A percentile compares a stretch with the other conserved stretches of the same genome.
Conservation (phyloP, 257 asterid genomes). For the Solanum clarkiae region DNA sequence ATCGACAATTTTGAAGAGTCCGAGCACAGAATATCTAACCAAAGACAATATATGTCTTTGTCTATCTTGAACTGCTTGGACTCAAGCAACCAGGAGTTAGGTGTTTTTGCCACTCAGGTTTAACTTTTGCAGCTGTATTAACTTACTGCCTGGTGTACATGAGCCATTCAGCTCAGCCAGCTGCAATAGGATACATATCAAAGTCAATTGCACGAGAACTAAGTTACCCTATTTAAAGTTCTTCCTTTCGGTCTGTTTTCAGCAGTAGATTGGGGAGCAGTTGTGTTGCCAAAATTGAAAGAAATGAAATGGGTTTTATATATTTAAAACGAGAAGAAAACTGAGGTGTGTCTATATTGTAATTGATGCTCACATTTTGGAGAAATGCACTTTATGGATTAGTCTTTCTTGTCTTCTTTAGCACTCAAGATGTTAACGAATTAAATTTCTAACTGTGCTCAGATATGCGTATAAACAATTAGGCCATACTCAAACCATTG, state of each 20-base stretch:
- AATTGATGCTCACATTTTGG: not conserved
- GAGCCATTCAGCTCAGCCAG: conserved; percentile 30
- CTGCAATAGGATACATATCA: conserved; percentile 3
- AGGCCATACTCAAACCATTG: not conserved
- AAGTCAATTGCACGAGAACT: not conserved
- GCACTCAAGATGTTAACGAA: not conserved
- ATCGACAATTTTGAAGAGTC: too few species aligned
- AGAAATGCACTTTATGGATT: not conserved
- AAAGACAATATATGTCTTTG: not conserved
- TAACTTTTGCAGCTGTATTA: not conserved
- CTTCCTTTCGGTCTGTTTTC: not conserved
- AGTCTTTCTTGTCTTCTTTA: not conserved
- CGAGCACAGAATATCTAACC: not conserved
- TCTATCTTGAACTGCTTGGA: conserved; percentile 5
- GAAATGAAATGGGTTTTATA: not conserved
- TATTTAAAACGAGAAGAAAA: not conserved
- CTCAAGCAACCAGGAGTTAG: conserved; percentile 17
- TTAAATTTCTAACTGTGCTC: not conserved
- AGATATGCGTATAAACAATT: not conserved
- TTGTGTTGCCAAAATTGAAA: not conserved
- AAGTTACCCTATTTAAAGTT: not conserved
- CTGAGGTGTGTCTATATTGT: not conserved
- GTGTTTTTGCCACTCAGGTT: not conserved
- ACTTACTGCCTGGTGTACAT: conserved; percentile 5
- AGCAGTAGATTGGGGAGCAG: not conserved